Evolutionary conservation across 208 protist species (phyloP), one percentile per base, ranked within the genome.

Genomic region (Jaenimonas drosophilae): DNA sequence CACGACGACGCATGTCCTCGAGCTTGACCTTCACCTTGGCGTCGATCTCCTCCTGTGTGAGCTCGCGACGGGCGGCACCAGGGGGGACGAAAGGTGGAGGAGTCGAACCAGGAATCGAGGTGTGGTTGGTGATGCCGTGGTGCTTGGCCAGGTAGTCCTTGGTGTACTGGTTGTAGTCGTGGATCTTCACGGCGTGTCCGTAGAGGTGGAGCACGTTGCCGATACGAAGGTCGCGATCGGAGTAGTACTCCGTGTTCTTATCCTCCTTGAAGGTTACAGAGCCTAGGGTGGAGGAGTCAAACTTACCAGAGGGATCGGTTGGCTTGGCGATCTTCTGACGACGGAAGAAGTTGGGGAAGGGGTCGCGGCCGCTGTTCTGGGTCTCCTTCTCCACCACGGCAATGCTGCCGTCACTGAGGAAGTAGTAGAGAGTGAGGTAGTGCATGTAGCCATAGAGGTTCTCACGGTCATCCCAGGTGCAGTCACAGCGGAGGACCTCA

Each of bases 401-500:
- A 30, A 97, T 76, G 33, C 89, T 98, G 57, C 95, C 92, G 70
- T 99, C 96, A 28, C 88, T 64, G 17, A 98, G 83, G 75, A 97
- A 99, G 82, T 97, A 99, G 55, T 98, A 94, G 20, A 99, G 88
- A 21, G 91, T 97, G 16, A 84, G 60, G 53, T 64, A 77, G 60
- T 98, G 94, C 59, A 93, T 82, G 21, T 75, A 61, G 44, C 95
- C 94, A 46, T 96, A 80, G 14, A 89, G 70, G 11, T 80, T 75
- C 34, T 70, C 77, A 1, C 72, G 76, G 56, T 95, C 91, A 55
- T 98, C 90, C 97, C 97, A 99, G 23, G 76, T 77, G 65, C 80
- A 89, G 64, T 92, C 96, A 66, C 98, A 99, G 17, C 96, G 83
- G 21, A 99, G 76, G 33, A 98, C 94, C 60, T 97, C 77, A 41